Conservation (phyloP, 1,284 basidiomycete genomes). For the Sparassis latifolia region DNA sequence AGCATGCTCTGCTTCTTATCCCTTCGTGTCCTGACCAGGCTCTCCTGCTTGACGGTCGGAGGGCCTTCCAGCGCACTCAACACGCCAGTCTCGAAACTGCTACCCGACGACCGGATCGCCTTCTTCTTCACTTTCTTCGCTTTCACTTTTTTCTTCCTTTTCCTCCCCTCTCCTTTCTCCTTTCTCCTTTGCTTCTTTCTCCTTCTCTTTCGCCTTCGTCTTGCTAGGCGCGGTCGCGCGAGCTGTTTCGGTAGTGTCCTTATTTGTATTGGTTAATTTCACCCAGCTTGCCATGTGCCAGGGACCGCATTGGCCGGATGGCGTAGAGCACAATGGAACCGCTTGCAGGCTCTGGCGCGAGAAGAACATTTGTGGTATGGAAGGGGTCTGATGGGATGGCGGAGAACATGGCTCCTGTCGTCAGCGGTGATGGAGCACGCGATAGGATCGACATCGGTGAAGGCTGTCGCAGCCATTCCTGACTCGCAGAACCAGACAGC, state of each 20-base stretch:
- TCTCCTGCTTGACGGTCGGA: constrained; percentile 13
- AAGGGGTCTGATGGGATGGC: too few species aligned
- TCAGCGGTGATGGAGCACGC: too few species aligned
- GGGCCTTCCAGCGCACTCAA: constrained; percentile 35
- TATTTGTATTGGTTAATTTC: too few species aligned
- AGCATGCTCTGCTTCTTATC: constrained; percentile 56
- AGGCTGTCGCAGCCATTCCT: constrained; percentile 13
- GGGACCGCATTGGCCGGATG: constrained; percentile 62
- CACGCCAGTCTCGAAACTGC: constrained; percentile 59
- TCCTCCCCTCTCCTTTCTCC: constrained; percentile 24
- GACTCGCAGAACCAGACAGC: constrained; percentile 25
- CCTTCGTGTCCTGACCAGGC: constrained; percentile 28
- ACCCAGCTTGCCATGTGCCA: constrained; percentile 70
- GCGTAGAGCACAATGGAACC: constrained; percentile 71
- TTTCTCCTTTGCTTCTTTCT: constrained; percentile 17
- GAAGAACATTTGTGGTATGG: constrained; percentile 25
- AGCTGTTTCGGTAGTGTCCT: constrained; percentile 16
- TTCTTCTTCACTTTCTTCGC: constrained; percentile 27
- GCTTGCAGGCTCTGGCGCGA: constrained; percentile 26
- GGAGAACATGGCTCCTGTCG: too few species aligned
- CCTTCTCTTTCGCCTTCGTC: constrained; percentile 19
- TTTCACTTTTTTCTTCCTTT: constrained; percentile 25
- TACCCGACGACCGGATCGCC: constrained; percentile 39
- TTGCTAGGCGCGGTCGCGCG: constrained; percentile 5
- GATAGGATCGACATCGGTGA: too few species aligned